phyloP scores from a whole-genome alignment of 2,329 filamentous ascomycete species.

The Allantophomopsis lycopodina region DNA sequence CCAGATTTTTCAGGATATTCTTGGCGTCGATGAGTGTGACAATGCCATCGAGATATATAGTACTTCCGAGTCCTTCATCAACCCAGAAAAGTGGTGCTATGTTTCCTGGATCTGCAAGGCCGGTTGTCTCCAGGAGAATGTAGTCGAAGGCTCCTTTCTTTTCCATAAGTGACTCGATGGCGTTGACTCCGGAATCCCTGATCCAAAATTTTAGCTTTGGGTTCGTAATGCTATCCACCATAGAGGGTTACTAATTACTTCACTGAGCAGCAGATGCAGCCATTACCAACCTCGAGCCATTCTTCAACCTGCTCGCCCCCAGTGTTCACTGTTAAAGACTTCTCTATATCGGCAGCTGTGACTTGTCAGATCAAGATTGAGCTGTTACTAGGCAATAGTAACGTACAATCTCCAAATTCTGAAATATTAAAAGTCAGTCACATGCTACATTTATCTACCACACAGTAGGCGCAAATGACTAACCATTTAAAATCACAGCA shows the following conservation, averaged over 20 bases:
- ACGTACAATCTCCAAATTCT: constrained; percentile 74
- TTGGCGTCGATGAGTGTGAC: constrained; percentile 93
- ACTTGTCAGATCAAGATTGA: constrained; percentile 1
- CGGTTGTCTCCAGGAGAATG: constrained; percentile 92
- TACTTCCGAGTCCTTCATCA: constrained; percentile 87
- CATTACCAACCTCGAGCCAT: constrained; percentile 93
- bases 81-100: constrained; percentile 96
- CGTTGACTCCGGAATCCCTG: constrained; percentile 83
- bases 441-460: no score
- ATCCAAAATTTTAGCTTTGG: no score
- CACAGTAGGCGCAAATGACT: constrained; percentile 10
- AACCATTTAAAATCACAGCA: constrained; percentile 89
- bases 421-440: neutral
- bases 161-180: constrained; percentile 92
- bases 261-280: constrained; percentile 95
- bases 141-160: constrained; percentile 92
- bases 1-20: constrained; percentile 72
- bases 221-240: no score
- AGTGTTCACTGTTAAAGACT: constrained; percentile 82
- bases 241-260: constrained; percentile 44
- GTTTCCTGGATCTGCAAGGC: constrained; percentile 88
- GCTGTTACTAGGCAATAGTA: neutral
- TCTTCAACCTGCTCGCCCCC: constrained; percentile 74
- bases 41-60: constrained; percentile 92
- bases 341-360: constrained; percentile 78